Conservation (phyloP, 108 stramenopile species). For the Discostella stelligeroides region DNA sequence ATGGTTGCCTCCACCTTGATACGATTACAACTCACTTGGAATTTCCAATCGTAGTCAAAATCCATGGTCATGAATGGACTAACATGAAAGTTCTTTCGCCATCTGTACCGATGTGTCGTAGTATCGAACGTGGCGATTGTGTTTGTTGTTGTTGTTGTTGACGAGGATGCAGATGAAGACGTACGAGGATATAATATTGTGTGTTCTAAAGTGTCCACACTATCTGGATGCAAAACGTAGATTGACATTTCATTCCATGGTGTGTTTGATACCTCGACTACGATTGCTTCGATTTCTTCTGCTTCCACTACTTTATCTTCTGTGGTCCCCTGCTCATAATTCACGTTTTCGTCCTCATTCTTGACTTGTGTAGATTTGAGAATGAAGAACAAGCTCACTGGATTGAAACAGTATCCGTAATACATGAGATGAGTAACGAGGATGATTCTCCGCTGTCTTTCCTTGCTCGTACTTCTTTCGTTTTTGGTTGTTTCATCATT, state of each 20-base stretch:
- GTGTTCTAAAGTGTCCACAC: conserved; percentile 54
- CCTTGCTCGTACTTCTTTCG: conserved; percentile 22
- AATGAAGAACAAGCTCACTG: conserved; percentile 84
- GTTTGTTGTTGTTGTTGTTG: background rate
- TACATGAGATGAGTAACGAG: conserved; percentile 80
- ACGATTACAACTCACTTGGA: conserved; percentile 41
- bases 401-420: conserved; percentile 92
- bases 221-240: conserved; percentile 87
- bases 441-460: conserved; percentile 39
- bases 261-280: conserved; percentile 94
- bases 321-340: conserved; percentile 1
- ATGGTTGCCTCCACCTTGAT: conserved; percentile 40
- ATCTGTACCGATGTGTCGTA: conserved; percentile 52
- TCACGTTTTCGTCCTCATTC: background rate
- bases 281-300: conserved; percentile 62
- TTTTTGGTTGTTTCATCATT: too few relatives aligned
- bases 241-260: conserved; percentile 95
- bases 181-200: background rate
- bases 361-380: conserved; percentile 34
- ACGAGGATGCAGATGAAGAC: background rate
- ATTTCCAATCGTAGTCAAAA: conserved; percentile 91
- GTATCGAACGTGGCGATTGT: background rate
- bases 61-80: conserved; percentile 98
- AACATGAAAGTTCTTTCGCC: conserved; percentile 94
- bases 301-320: conserved; percentile 14